Percentiles rank a stretch among this genome's conserved stretches.
phyloP scores from a whole-genome alignment of 2,329 filamentous ascomycete species.

The Arthrobotrys musiformis region DNA sequence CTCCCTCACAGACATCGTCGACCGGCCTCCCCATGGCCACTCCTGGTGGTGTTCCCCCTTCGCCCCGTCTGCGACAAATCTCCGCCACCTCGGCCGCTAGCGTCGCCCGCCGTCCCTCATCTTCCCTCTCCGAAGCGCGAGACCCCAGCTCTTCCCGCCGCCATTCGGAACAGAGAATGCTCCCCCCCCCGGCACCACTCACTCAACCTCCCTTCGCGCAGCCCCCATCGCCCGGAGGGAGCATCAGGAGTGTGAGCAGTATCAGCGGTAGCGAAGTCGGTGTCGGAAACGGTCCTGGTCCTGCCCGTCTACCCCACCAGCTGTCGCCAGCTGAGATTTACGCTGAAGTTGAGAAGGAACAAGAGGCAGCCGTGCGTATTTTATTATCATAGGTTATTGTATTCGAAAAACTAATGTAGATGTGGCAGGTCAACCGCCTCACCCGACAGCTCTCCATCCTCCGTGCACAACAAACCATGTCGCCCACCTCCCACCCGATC shows the following conservation, averaged over 20 bases:
- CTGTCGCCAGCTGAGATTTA: constrained; percentile 90
- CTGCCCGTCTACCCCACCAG: constrained; percentile 85
- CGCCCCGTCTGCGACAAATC: constrained; percentile 49
- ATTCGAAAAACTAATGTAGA: neutral
- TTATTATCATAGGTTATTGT: neutral
- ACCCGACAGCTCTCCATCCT: constrained; percentile 87
- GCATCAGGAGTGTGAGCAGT: constrained; percentile 54
- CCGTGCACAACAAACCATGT: constrained; percentile 76
- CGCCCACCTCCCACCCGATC: constrained; percentile 69
- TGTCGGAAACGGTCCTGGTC: constrained; percentile 72
- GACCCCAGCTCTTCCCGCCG: constrained; percentile 47
- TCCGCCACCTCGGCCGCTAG: constrained; percentile 39
- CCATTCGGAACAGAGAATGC: constrained; percentile 54
- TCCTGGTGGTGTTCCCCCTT: constrained; percentile 29
- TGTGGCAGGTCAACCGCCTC: constrained; percentile 81
- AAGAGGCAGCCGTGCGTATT: constrained; percentile 82
- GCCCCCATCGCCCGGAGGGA: constrained; percentile 48
- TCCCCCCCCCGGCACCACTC: constrained; percentile 53
- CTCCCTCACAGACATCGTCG: constrained; percentile 27
- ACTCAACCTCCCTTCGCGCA: constrained; percentile 52
- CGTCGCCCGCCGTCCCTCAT: constrained; percentile 43
- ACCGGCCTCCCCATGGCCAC: constrained; percentile 21
- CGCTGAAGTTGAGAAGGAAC: constrained; percentile 89
- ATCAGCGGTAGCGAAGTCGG: constrained; percentile 61
- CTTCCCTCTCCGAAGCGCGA: constrained; percentile 46